Base-by-base conservation (phyloP, 2,329 filamentous ascomycete genomes). In the Phoma sp. region DNA sequence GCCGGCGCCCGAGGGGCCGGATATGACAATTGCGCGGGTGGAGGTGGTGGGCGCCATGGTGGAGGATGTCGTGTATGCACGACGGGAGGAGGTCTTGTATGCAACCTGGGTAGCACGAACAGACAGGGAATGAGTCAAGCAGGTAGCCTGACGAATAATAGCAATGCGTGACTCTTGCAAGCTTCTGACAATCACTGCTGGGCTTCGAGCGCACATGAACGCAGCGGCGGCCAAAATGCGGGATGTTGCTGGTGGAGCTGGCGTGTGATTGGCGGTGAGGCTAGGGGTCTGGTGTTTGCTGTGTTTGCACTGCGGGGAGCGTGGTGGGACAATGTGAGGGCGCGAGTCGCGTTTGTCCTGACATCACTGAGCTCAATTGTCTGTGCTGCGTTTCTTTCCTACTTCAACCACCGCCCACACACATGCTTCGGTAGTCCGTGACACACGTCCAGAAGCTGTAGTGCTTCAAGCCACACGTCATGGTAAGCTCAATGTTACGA, bases 1-100 rank as follows among this genome's bases (percentile, higher is more conserved):
- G 64, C 91, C 91, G 40, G 91, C 85, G 72, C 91, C 91, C 10
- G 86, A 89, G 57, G 91, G 91, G 50, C 91, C 91, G 42, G 87
- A 91, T 75, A 95, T 89, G 66, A 95, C 87, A 67, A 93, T 81
- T 25, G 68, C 61, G 15, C 60, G 57, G 34, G 59, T 64, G 30
- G 61, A 48, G 26, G 64, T 59, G 17, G 42, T 67, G 54, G 26
- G 56, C 18, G 60, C 38, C 51, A 53, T 53, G 40, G 43, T 25
- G 34, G 53, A 53, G 47, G 59, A 53, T 28, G 52, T 42, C 36
- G 42, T 56, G 38, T 33, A 38, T 32, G 37, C 10, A 15, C 33
- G 34, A 15, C 46, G 21, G 7, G 14, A 25, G 39, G 21, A 1
- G 50, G 18, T 38, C 12, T 30, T 38, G 47, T 9, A 18, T 34